A percentile compares a stretch with the other conserved stretches of the same genome.
phyloP scores from a whole-genome alignment of 2,329 filamentous ascomycete species.

The Dendryphion nanum region DNA sequence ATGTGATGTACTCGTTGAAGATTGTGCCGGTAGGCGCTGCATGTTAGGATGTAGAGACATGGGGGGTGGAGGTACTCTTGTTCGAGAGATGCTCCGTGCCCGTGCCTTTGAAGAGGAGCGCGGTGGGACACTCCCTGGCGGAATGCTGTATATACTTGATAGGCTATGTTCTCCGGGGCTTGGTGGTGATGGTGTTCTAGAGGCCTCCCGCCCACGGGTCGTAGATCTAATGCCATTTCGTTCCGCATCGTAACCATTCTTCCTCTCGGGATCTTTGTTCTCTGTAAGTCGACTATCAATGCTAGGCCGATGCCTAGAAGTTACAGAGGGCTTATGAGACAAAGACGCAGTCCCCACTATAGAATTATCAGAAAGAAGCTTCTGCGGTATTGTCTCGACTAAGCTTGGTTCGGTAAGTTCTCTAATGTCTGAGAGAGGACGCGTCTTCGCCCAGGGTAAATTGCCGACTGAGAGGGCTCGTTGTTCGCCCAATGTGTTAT shows the following conservation, averaged over 20 bases:
- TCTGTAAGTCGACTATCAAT: conserved; percentile 25
- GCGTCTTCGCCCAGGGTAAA: conserved; percentile 35
- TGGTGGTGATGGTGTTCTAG: conserved; percentile 33
- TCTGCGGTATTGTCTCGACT: conserved; percentile 35
- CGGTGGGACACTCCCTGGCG: conserved; percentile 44
- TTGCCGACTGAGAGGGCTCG: conserved; percentile 22
- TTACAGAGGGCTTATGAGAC: conserved; percentile 31
- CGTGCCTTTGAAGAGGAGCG: conserved; percentile 45
- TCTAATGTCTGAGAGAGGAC: conserved; percentile 51
- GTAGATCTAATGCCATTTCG: conserved; percentile 27
- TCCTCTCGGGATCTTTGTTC: conserved; percentile 28
- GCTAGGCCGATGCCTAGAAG: conserved; percentile 30
- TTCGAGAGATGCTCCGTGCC: conserved; percentile 22
- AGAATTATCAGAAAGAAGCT: conserved; percentile 19
- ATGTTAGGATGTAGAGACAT: conserved; percentile 14
- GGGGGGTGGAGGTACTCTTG: conserved; percentile 16
- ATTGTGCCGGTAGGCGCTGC: conserved; percentile 14
- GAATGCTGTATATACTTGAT: conserved; percentile 47
- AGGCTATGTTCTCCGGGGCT: conserved; percentile 36
- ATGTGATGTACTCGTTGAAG: conserved; percentile 9
- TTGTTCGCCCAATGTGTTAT: conserved; percentile 21
- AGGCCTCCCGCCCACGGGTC: conserved; percentile 18
- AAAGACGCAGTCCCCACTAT: conserved; percentile 26
- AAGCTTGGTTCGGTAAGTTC: conserved; percentile 51
- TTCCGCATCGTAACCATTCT: conserved; percentile 20